These are phyloP conservation scores for Eucalyptus cloeziana DNA, from an alignment of 345 rosid species.

Conservation along the genomic window DNA sequence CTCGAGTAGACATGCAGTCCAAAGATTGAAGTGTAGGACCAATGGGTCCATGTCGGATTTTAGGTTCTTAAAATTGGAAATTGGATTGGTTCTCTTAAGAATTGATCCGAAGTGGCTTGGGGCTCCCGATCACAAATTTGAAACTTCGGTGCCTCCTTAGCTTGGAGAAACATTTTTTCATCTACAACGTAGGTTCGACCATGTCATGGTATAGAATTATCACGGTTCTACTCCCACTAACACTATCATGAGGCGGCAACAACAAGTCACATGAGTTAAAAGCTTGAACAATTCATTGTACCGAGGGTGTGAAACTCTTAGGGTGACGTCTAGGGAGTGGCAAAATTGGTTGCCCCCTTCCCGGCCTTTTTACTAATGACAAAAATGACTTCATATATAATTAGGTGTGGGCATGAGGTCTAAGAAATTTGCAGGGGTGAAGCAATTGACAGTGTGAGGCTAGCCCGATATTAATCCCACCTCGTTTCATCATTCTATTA, in stretches of 20 bases:
- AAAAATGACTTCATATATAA: background rate
- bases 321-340: background rate
- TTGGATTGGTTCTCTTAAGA: background rate
- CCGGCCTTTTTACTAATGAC: background rate
- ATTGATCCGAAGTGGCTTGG: background rate
- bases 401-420: background rate
- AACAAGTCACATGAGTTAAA: accelerated
- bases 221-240: background rate
- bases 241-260: background rate
- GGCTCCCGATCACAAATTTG: background rate
- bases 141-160: background rate
- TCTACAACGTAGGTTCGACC: background rate
- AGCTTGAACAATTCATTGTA: background rate
- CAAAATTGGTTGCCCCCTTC: background rate
- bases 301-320: background rate
- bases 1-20: background rate
- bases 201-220: background rate
- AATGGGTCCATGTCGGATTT: background rate
- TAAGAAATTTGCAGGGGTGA: background rate
- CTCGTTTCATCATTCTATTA: background rate
- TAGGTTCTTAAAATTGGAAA: background rate
- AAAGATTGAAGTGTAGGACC: background rate
- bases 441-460: background rate
- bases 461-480: background rate
- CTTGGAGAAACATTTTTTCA: background rate